Conservation (phyloP, 371 early-diverging fungal genomes). For the Mucor circinelloides region DNA sequence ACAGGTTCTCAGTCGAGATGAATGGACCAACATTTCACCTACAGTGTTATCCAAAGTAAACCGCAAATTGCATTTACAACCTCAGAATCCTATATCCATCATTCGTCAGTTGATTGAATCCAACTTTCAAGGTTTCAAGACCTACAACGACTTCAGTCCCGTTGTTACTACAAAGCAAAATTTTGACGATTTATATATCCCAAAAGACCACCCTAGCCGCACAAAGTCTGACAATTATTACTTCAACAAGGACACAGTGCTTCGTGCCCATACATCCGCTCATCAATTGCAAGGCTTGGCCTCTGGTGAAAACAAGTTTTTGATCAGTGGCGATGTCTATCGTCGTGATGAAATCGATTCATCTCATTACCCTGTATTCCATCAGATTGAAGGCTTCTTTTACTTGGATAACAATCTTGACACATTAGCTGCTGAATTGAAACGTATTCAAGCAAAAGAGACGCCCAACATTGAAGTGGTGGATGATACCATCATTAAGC, state of each 20-base stretch:
- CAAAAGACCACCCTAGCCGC: conserved; percentile 85
- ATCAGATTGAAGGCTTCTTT: conserved; percentile 95
- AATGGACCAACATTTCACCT: conserved; percentile 79
- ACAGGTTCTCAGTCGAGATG: conserved; percentile 60
- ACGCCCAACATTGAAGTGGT: conserved; percentile 57
- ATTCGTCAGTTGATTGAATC: conserved; percentile 79
- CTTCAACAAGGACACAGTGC: conserved; percentile 74
- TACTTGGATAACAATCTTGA: conserved; percentile 45
- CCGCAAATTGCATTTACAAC: conserved; percentile 78
- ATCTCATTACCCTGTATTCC: conserved; percentile 96
- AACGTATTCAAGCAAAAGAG: conserved; percentile 14
- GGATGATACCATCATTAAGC: conserved; percentile 59
- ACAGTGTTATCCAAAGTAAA: conserved; percentile 78
- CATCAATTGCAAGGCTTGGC: conserved; percentile 84
- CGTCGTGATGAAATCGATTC: conserved; percentile 97
- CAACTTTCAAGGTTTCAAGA: conserved; percentile 69
- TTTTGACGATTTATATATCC: conserved; percentile 91
- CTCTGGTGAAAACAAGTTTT: conserved; percentile 58
- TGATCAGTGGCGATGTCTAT: conserved; percentile 95
- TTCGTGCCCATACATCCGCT: conserved; percentile 95
- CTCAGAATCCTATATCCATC: conserved; percentile 87
- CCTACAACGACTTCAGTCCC: conserved; percentile 71
- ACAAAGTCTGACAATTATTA: conserved; percentile 91
- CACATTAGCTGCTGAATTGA: conserved; percentile 26
- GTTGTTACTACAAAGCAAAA: conserved; percentile 84